Percentiles rank a stretch among this genome's conserved stretches.
Conservation (phyloP, 164 flowering plant species). For the Aristolochia fimbriata region DNA sequence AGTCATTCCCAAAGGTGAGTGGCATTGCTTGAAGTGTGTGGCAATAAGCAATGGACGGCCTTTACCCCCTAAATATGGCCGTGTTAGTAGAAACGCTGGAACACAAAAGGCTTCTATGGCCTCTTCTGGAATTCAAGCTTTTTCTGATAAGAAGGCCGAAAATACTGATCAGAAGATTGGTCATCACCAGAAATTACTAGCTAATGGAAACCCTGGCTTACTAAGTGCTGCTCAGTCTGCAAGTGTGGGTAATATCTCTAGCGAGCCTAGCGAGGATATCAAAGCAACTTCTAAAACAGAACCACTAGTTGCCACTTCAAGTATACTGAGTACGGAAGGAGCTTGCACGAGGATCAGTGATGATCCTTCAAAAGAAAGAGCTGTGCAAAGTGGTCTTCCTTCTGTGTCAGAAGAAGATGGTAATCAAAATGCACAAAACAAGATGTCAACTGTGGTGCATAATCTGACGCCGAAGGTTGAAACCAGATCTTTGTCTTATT, state of each 20-base stretch:
- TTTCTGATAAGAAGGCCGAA: slow-evolving; percentile 37
- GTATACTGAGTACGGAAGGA: slow-evolving; percentile 14
- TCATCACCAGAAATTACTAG: slow-evolving; percentile 27
- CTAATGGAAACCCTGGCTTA: slow-evolving; percentile 30
- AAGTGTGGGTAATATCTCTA: slow-evolving; percentile 5
- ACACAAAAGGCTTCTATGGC: slow-evolving; percentile 31
- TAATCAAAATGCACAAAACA: no score
- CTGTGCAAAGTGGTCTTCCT: no score
- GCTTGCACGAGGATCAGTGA: slow-evolving; percentile 10
- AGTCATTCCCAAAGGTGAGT: slow-evolving; percentile 68
- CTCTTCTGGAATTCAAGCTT: slow-evolving; percentile 24
- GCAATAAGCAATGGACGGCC: slow-evolving; percentile 65
- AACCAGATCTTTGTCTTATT: no score
- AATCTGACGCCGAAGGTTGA: no score
- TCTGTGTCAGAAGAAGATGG: no score
- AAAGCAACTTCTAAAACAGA: no score
- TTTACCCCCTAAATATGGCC: slow-evolving; percentile 93
- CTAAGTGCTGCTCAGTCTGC: slow-evolving; percentile 18
- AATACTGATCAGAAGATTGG: slow-evolving; percentile 24
- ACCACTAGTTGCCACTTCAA: slow-evolving; percentile 11
- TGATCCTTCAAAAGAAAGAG: no score
- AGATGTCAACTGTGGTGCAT: no score
- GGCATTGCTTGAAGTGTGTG: slow-evolving; percentile 84
- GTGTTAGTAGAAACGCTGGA: slow-evolving; percentile 56
- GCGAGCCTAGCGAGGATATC: slow-evolving; percentile 5